Percentiles rank a stretch among this genome's conserved stretches.
Evolutionary conservation across 352 stramenopile genomes (phyloP).

Genomic region (Pythium phragmiticola): DNA sequence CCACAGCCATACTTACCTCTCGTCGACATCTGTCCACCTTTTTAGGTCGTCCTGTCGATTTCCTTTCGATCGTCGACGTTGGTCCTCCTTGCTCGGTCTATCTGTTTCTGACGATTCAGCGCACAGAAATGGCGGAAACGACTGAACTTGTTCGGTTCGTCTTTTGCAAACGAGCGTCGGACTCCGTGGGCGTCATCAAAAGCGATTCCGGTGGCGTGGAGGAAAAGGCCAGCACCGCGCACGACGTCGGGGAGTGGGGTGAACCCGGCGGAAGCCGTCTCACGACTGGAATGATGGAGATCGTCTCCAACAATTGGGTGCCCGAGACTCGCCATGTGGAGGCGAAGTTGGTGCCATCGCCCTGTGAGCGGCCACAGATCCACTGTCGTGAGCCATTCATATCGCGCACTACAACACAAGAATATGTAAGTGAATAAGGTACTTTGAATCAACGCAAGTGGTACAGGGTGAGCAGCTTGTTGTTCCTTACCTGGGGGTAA

Average conservation of each 20-base stretch:
- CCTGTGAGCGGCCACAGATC: constrained; percentile 70
- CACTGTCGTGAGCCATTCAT: constrained; percentile 60
- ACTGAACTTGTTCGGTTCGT: constrained; percentile 58
- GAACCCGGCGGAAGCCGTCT: neutral
- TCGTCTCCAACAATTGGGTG: constrained; percentile 70
- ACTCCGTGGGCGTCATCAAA: constrained; percentile 41
- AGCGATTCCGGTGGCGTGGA: constrained; percentile 41
- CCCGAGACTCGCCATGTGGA: constrained; percentile 52
- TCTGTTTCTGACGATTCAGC: constrained; percentile 32
- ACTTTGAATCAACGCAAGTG: neutral
- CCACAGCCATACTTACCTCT: neutral
- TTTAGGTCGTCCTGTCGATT: neutral
- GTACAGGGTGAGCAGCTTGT: neutral
- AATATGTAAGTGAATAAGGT: neutral
- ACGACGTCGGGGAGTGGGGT: constrained; percentile 33
- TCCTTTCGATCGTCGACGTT: neutral
- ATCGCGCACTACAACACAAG: constrained; percentile 33
- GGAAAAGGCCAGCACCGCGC: constrained; percentile 48
- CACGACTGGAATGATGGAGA: constrained; percentile 43
- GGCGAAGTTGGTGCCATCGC: constrained; percentile 66
- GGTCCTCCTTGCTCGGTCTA: constrained; percentile 3
- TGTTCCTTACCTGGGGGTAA: constrained; percentile 18
- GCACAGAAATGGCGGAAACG: constrained; percentile 61
- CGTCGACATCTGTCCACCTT: neutral
- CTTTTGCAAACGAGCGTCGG: constrained; percentile 34